Conservation (phyloP, 2,329 filamentous ascomycete genomes). For the Colletotrichum karsti region DNA sequence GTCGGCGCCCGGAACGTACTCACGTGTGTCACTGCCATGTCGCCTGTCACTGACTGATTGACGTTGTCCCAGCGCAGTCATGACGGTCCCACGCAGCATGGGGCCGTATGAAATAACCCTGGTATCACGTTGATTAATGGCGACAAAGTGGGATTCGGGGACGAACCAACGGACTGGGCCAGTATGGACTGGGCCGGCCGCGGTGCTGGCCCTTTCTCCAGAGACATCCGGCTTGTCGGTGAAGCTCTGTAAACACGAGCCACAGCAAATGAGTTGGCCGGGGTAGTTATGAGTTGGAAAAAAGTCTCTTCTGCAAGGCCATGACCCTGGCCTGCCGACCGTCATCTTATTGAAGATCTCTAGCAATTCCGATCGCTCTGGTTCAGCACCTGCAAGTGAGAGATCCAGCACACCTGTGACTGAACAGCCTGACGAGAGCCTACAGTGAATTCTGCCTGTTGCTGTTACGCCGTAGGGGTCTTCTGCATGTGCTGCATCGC, state of each 20-base stretch:
- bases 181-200: constrained; percentile 8
- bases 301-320: constrained; percentile 1
- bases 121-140: constrained; percentile 26
- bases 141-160: constrained; percentile 19
- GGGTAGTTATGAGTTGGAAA: constrained; percentile 21
- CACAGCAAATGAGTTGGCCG: constrained; percentile 23
- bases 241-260: constrained; percentile 24
- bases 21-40: constrained; percentile 5
- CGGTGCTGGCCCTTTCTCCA: constrained; percentile 17
- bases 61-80: constrained; percentile 8
- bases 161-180: constrained; percentile 27
- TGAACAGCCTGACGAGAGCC: not conserved
- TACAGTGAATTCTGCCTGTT: not conserved
- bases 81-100: constrained; percentile 20
- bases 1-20: constrained; percentile 2
- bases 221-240: constrained; percentile 24
- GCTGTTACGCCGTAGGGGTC: not conserved
- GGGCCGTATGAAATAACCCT: constrained; percentile 20
- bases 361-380: not conserved
- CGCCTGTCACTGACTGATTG: constrained; percentile 10
- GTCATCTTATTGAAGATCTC: constrained; percentile 7
- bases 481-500: not conserved
- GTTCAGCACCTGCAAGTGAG: not conserved
- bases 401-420: not conserved
- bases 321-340: constrained; percentile 3